A percentile compares a stretch with the other conserved stretches of the same genome.
Evolutionary conservation across 345 rosid genomes (phyloP).

Genomic region (Erucastrum elatum): DNA sequence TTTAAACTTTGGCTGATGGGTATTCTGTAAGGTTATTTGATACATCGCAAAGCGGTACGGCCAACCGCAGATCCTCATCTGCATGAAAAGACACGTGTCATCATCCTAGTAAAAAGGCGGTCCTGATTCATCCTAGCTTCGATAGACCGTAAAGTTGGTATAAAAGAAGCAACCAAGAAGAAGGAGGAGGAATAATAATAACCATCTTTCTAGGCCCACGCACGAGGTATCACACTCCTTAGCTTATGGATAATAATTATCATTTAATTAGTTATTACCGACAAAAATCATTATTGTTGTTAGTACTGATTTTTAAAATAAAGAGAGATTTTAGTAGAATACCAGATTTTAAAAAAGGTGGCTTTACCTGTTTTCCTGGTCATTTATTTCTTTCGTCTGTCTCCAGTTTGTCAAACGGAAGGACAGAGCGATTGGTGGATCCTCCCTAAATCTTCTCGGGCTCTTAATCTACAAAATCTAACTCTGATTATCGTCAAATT

Average conservation of each 20-base stretch:
- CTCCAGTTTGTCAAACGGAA: constrained; percentile 33
- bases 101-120: not conserved
- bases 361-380: not conserved
- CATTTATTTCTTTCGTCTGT: constrained; percentile 13
- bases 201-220: constrained; percentile 16
- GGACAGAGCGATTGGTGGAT: constrained; percentile 8
- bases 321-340: not conserved
- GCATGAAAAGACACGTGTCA: constrained; percentile 46
- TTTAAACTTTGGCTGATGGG: not conserved
- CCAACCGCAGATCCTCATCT: constrained; percentile 3
- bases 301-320: not conserved
- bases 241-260: not conserved
- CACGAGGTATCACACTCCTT: constrained; percentile 9
- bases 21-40: not conserved
- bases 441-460: constrained; percentile 6
- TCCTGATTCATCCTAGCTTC: constrained; percentile 7
- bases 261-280: not conserved
- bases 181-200: not conserved
- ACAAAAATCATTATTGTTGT: not conserved
- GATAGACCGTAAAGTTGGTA: constrained; percentile 12
- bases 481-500: not conserved
- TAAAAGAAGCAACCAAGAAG: not conserved
- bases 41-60: not conserved
- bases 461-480: not conserved
- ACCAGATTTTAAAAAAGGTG: constrained; percentile 5